These are phyloP conservation scores for Sporothrix sp. DNA, from an alignment of 2,329 filamentous ascomycete species.

Conservation along the genomic window DNA sequence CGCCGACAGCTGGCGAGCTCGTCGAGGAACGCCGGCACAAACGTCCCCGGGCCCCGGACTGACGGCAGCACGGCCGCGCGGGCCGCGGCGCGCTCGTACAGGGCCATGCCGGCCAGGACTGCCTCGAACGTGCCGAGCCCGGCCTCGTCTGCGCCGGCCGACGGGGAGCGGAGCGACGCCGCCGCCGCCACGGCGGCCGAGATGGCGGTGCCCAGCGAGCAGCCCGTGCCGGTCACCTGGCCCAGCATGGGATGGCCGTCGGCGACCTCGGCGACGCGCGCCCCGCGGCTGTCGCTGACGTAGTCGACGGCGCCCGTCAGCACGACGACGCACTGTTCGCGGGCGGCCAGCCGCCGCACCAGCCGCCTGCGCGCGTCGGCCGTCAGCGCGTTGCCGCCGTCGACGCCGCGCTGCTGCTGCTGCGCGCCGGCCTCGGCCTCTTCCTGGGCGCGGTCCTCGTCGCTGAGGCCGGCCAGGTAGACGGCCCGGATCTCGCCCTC, in stretches of 20 bases:
- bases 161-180: constrained; percentile 24
- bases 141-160: not conserved
- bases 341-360: constrained; percentile 54
- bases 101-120: constrained; percentile 59
- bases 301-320: constrained; percentile 75
- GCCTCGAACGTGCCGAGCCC: constrained; percentile 56
- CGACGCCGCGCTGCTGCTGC: constrained; percentile 70
- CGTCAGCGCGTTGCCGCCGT: constrained; percentile 52
- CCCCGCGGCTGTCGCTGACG: constrained; percentile 56
- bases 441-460: constrained; percentile 2
- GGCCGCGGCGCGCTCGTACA: constrained; percentile 70
- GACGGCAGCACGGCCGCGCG: constrained; percentile 51
- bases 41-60: constrained; percentile 73
- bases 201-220: constrained; percentile 72
- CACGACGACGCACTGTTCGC: constrained; percentile 63
- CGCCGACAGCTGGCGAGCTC: constrained; percentile 40
- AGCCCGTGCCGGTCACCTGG: constrained; percentile 70
- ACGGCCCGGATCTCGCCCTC: constrained; percentile 76
- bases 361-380: constrained; percentile 45
- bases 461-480: constrained; percentile 38
- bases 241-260: constrained; percentile 70
- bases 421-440: constrained; percentile 15
- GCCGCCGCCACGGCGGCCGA: constrained; percentile 63
- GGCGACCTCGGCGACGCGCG: constrained; percentile 52
- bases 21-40: constrained; percentile 78